phyloP scores from a whole-genome alignment of 768 basidiomycete genomes.

The Naganishia randhawae region DNA sequence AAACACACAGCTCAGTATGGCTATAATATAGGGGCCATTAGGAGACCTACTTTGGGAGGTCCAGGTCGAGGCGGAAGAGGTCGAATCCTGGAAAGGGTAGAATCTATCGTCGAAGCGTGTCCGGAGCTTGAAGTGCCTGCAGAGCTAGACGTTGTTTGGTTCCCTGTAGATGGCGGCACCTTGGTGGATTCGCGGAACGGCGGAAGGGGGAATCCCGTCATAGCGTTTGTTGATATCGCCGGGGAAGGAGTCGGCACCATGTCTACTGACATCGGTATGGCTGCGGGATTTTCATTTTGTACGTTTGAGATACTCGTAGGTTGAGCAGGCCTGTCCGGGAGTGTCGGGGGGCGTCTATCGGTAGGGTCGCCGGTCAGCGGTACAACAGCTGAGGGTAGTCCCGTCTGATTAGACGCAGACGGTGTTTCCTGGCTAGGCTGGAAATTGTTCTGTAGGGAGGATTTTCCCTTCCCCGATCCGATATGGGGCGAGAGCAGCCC shows the following conservation, averaged over 20 bases:
- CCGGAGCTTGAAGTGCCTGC: not conserved
- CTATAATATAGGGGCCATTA: not conserved
- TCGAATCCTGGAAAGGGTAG: not conserved
- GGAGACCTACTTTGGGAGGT: conserved; percentile 21
- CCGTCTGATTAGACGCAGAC: not conserved
- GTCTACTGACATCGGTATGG: not conserved
- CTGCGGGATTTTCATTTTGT: not conserved
- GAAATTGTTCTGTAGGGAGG: not conserved
- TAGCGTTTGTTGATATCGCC: conserved; percentile 5
- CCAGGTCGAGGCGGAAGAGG: conserved; percentile 29
- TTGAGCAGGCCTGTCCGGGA: not conserved
- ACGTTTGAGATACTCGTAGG: not conserved
- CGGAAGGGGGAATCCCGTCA: conserved; percentile 5
- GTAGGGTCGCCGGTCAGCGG: not conserved
- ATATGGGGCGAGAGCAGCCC: not conserved
- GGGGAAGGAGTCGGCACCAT: not conserved
- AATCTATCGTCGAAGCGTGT: not conserved
- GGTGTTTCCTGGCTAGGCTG: not conserved
- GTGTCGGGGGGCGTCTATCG: not conserved
- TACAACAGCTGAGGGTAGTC: not conserved
- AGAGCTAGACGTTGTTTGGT: not conserved
- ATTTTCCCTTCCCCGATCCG: not conserved
- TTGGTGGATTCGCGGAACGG: not conserved
- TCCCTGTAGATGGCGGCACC: not conserved
- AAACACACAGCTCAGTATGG: not conserved